phyloP scores from a whole-genome alignment of 352 stramenopile genomes.

The Phytophthora constricta region DNA sequence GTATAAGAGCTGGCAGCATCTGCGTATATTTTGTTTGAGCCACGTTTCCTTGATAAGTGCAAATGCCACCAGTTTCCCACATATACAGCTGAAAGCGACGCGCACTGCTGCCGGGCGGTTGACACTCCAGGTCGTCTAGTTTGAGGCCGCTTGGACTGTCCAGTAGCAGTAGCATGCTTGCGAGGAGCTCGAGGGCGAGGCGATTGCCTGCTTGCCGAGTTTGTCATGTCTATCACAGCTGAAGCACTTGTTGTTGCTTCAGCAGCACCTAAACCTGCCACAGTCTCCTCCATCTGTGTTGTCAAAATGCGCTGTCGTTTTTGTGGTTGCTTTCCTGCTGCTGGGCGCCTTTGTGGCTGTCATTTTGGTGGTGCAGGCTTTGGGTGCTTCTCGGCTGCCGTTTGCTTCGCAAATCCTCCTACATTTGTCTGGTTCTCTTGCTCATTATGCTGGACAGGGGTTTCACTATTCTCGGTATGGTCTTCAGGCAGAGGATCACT shows the following conservation, averaged over 20 bases:
- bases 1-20: slow-evolving; percentile 22
- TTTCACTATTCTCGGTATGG: neutral
- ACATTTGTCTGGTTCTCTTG: neutral
- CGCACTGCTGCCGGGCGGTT: neutral
- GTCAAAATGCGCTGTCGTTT: neutral
- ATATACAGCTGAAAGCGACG: neutral
- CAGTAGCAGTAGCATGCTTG: neutral
- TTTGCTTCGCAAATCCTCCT: neutral
- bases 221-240: neutral
- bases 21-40: slow-evolving; percentile 1
- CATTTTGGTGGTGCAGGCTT: neutral
- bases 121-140: neutral
- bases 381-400: too few species aligned
- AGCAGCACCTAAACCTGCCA: neutral
- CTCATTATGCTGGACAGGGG: neutral
- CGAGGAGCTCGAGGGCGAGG: neutral
- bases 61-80: slow-evolving; percentile 12
- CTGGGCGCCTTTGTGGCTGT: neutral
- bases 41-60: slow-evolving; percentile 18
- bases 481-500: neutral
- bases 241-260: neutral
- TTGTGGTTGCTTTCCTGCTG: neutral
- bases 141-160: neutral
- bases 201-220: neutral
- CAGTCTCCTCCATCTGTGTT: neutral